Conservation (phyloP, 805 yeast species). For the Candida khao-thaluensis region DNA sequence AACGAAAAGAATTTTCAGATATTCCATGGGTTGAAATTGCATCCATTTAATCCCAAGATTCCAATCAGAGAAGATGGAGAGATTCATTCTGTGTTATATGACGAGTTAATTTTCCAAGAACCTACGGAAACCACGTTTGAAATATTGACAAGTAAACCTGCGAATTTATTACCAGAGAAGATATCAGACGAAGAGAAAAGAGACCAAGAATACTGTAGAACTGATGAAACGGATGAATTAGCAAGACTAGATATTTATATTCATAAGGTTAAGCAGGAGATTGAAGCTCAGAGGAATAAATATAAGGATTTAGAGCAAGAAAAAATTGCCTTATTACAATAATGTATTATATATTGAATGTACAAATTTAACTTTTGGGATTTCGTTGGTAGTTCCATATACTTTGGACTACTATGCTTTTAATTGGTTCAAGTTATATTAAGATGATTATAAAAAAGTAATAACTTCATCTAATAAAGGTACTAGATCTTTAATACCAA, state of each 20-base stretch:
- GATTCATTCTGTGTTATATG: constrained; percentile 56
- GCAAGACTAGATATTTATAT: constrained; percentile 41
- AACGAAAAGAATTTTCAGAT: constrained; percentile 83
- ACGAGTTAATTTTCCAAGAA: constrained; percentile 91
- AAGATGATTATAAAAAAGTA: background rate
- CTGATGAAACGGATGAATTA: constrained; percentile 42
- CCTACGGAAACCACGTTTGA: constrained; percentile 91
- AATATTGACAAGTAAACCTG: constrained; percentile 68
- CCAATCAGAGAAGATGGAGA: constrained; percentile 42
- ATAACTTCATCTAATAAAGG: constrained; percentile 4
- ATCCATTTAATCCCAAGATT: constrained; percentile 66
- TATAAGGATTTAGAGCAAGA: constrained; percentile 43
- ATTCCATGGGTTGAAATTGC: constrained; percentile 87
- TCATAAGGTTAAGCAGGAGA: constrained; percentile 38
- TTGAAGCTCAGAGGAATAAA: constrained; percentile 39
- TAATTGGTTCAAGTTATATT: background rate
- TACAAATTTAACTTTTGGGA: no score
- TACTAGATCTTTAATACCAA: constrained; percentile 14
- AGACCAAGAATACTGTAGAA: constrained; percentile 41
- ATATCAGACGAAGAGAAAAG: constrained; percentile 32
- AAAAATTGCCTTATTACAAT: constrained; percentile 36
- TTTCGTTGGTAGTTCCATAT: no score
- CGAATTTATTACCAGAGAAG: constrained; percentile 46
- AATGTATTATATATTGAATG: background rate
- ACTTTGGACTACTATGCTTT: no score